Evolutionary conservation across 2,329 filamentous ascomycete species (phyloP), one percentile per base, ranked within the genome.

Genomic region (Claviceps pusilla): DNA sequence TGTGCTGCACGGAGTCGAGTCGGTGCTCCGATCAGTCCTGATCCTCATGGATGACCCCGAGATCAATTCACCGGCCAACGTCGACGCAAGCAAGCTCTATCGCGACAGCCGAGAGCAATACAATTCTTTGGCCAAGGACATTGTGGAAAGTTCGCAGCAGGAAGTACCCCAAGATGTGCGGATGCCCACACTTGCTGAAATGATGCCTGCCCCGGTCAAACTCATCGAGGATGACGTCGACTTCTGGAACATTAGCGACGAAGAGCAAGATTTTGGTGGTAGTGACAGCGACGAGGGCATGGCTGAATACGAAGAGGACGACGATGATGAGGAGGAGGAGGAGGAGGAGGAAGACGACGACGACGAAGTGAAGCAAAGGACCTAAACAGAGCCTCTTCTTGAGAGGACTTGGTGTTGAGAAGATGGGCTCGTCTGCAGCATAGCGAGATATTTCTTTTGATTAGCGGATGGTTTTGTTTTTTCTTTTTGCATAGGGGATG

Each of bases 21-120:
- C 89, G 2, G 90, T 98, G 41, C 79, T 98, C 19, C 89, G 95
- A 58, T 95, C 89, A 9, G 87, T 97, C 19, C 79, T 97, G 7
- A 85, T 93, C 6, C 80, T 98, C 2, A 82, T 98, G 54, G 93
- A 97, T 66, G 89, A 95, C 62, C 89, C 91, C 14, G 91, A 98
- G 69, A 88, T 94, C 63, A 89, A 83, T 61, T 95, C 89, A 0
- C 89, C 93, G 0, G 93, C 91, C 58, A 97, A 97, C 66, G 90
- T 97, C 54, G 91, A 97, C 61, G 91, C 93, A 2, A 82, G 88
- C 55, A 85, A 96, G 29, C 79, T 89, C 74, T 84, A 94, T 63
- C 83, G 91, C 57, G 88, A 90, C 61, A 71, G 84, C 37, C 81
- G 82, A 0, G 73, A 75, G 1, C 69, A 74, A 37, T 98, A 95